phyloP scores from a whole-genome alignment of 2,329 filamentous ascomycete species.

The Fusarium sp. region DNA sequence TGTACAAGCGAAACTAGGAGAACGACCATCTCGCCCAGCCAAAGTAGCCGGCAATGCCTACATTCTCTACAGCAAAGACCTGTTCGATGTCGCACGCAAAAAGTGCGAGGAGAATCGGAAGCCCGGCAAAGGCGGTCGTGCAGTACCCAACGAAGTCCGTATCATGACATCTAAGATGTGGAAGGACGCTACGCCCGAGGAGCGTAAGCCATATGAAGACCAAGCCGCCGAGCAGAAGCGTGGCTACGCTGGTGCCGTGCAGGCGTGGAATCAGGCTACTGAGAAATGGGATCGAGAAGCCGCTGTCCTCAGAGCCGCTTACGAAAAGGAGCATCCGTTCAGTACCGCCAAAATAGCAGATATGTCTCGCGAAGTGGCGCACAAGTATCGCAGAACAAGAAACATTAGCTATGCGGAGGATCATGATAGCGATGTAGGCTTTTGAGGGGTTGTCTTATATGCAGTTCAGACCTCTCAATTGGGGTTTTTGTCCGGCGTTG shows the following conservation, averaged over 20 bases:
- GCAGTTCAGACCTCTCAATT: slow-evolving; percentile 11
- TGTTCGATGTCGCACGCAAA: slow-evolving; percentile 69
- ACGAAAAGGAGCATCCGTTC: slow-evolving; percentile 61
- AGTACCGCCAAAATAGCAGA: slow-evolving; percentile 41
- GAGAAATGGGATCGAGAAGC: slow-evolving; percentile 78
- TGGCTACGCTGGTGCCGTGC: slow-evolving; percentile 65
- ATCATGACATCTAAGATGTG: slow-evolving; percentile 89
- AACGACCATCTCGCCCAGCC: slow-evolving; percentile 74
- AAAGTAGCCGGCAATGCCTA: slow-evolving; percentile 86
- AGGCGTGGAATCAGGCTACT: slow-evolving; percentile 67
- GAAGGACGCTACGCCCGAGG: slow-evolving; percentile 76
- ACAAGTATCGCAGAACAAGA: slow-evolving; percentile 50
- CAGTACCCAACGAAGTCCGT: slow-evolving; percentile 82
- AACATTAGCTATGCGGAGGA: slow-evolving; percentile 52
- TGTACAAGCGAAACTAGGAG: slow-evolving; percentile 70
- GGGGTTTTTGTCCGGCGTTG: slow-evolving; percentile 20
- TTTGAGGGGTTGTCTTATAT: slow-evolving; percentile 18
- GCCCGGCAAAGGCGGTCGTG: slow-evolving; percentile 67
- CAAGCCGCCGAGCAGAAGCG: slow-evolving; percentile 76
- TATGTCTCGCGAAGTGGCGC: slow-evolving; percentile 28
- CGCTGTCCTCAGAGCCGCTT: slow-evolving; percentile 60
- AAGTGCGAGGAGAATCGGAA: slow-evolving; percentile 71
- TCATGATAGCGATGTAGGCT: slow-evolving; percentile 44
- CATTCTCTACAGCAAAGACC: slow-evolving; percentile 83
- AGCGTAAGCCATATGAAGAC: slow-evolving; percentile 80